A percentile compares a stretch with the other conserved stretches of the same genome.
Evolutionary conservation across 306 rosid species (phyloP).

Genomic region (Cicer cuneatum): DNA sequence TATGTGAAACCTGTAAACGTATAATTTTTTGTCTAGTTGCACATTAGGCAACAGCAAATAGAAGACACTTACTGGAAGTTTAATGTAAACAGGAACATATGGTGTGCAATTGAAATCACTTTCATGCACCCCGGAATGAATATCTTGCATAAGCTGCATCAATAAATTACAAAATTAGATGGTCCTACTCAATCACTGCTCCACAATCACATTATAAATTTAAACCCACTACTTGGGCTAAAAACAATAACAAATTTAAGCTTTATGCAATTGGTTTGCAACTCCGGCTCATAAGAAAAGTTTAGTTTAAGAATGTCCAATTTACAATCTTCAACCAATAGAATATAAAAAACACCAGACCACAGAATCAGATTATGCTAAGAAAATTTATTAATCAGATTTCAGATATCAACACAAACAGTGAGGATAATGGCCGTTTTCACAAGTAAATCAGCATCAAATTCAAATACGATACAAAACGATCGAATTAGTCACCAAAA

Average conservation of each 20-base stretch:
- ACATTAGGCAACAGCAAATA: conserved; percentile 36
- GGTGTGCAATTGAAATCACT: conserved; percentile 71
- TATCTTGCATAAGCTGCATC: conserved; percentile 78
- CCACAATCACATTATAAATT: conserved; percentile 18
- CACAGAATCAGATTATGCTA: conserved; percentile 18
- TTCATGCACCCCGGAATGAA: conserved; percentile 71
- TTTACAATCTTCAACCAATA: conserved; percentile 9
- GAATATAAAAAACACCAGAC: conserved; percentile 17
- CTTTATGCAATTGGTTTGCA: background rate
- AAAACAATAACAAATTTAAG: conserved; percentile 10
- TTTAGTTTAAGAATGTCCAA: conserved; percentile 7
- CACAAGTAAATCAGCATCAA: background rate
- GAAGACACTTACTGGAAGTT: conserved; percentile 70
- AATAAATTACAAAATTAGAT: conserved; percentile 49
- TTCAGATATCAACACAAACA: conserved; percentile 18
- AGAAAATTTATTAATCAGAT: conserved; percentile 9
- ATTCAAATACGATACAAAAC: background rate
- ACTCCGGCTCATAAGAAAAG: background rate
- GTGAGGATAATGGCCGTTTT: conserved; percentile 4
- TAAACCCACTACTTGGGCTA: background rate
- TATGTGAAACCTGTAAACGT: conserved; percentile 32
- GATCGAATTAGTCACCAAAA: conserved; percentile 7
- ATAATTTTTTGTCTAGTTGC: conserved; percentile 19
- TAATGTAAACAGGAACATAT: conserved; percentile 76
- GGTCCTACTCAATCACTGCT: conserved; percentile 31